Evolutionary conservation across 2,329 filamentous ascomycete genomes (phyloP).

Genomic region (Hymenoscyphus salicellus): DNA sequence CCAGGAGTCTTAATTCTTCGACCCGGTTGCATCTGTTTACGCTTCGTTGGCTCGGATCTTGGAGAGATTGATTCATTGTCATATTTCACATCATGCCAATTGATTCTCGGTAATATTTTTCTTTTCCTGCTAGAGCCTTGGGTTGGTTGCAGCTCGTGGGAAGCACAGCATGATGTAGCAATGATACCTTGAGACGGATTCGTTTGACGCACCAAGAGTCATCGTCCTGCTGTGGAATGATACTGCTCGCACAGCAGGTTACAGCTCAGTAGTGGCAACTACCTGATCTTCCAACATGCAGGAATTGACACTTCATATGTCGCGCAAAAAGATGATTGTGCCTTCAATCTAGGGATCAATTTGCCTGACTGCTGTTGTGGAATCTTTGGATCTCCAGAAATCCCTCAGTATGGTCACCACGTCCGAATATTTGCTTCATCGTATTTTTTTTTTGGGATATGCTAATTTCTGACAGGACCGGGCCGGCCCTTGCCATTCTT

Average conservation of each 20-base stretch:
- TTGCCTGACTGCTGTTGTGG: slow-evolving; percentile 52
- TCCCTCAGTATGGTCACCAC: slow-evolving; percentile 60
- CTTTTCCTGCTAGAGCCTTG: no score
- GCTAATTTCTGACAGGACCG: neutral
- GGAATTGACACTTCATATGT: slow-evolving; percentile 58
- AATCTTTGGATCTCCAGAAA: slow-evolving; percentile 63
- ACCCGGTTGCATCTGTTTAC: no score
- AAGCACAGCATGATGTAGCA: neutral
- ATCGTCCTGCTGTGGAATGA: neutral
- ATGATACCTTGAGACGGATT: neutral
- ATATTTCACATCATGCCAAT: no score
- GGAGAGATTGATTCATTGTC: no score
- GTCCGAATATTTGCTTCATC: slow-evolving; percentile 58
- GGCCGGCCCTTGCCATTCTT: neutral
- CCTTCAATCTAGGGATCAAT: slow-evolving; percentile 58
- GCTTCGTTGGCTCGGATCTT: no score
- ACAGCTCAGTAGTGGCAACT: neutral
- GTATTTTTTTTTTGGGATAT: slow-evolving; percentile 13
- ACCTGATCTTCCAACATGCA: slow-evolving; percentile 56
- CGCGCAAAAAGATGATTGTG: slow-evolving; percentile 63
- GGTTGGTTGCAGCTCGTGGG: neutral
- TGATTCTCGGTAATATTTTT: no score
- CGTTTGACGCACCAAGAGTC: neutral
- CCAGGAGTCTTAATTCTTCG: no score
- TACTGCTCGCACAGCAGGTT: neutral